Base-by-base conservation (phyloP, 345 rosid species). In the Populus tremula region DNA sequence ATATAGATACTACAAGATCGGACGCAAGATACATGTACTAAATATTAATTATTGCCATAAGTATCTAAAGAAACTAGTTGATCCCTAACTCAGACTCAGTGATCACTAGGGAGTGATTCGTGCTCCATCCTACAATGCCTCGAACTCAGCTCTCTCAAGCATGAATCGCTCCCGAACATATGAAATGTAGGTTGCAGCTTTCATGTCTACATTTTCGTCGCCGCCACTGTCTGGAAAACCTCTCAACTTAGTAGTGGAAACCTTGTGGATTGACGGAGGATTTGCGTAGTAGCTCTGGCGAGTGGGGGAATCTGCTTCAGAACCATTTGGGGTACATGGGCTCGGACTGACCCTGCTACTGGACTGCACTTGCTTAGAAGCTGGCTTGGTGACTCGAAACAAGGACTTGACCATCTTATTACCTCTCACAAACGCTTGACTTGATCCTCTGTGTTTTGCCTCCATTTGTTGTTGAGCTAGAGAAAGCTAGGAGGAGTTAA, bases 131-230 rank as follows among this genome's bases (percentile, higher is more conserved):
- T 63, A 70, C 72, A 74, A 50, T 27, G 43, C 41, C 45, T 72
- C 74, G 5, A 77, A 33, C 39, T 85, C 84, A 49, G 70, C 67
- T 59, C 69, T 71, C 65, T 84, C 85, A 2, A 69, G 70, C n/a
- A 78, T 73, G 81, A 88, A 86, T 68, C 86, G 79, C 67, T 88
- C 86, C 27, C 72, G 84, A 74, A 85, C 90, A n/a, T 23, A 12
- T 0, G 80, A 64, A 64, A 87, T 90, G 71, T 81, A 86, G 72
- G 70, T 77, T 6, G 87, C 49, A 8, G 90, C 88, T 77, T 79
- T 85, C 67, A 20, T 12, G 71, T 90, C 89, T 20, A 86, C 87
- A 61, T 88, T 78, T 76, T 81, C 89, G 18, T 87, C 90, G 13
- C 77, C 89, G 7, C 72, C 77, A n/a, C 17, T n/a, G 29, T 67